A percentile compares a stretch with the other conserved stretches of the same genome.
These are phyloP conservation scores for Phaseolus lunatus DNA, from an alignment of 306 rosid species.

Conservation along the genomic window DNA sequence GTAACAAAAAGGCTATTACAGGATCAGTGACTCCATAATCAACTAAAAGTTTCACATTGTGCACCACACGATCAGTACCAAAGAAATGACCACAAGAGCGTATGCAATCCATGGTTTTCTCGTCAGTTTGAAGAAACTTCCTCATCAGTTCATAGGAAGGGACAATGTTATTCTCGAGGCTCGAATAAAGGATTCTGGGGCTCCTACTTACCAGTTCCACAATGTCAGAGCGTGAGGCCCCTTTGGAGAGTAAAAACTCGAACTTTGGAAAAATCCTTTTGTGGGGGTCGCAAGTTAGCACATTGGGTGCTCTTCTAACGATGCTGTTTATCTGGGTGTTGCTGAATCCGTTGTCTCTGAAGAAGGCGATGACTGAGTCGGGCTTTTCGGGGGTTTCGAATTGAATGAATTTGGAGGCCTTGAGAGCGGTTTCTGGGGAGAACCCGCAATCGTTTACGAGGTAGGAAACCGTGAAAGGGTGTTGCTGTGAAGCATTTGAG, in stretches of 20 bases:
- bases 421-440: constrained; percentile 3
- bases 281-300: not conserved
- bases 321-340: not conserved
- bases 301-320: not conserved
- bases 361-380: not conserved
- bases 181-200: not conserved
- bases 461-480: not conserved
- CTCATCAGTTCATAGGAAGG: not conserved
- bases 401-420: not conserved
- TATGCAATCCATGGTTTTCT: not conserved
- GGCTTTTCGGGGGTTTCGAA: not conserved
- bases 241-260: not conserved
- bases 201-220: not conserved
- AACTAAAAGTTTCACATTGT: not conserved
- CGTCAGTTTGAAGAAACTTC: not conserved
- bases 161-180: not conserved
- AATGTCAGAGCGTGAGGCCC: constrained; percentile 3
- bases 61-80: not conserved
- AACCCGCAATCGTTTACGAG: not conserved
- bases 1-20: not conserved
- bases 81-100: not conserved
- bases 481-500: not conserved
- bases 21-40: not conserved
- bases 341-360: not conserved
- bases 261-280: not conserved